Conservation (phyloP, 331 rosid species). For the Ulmus americana region DNA sequence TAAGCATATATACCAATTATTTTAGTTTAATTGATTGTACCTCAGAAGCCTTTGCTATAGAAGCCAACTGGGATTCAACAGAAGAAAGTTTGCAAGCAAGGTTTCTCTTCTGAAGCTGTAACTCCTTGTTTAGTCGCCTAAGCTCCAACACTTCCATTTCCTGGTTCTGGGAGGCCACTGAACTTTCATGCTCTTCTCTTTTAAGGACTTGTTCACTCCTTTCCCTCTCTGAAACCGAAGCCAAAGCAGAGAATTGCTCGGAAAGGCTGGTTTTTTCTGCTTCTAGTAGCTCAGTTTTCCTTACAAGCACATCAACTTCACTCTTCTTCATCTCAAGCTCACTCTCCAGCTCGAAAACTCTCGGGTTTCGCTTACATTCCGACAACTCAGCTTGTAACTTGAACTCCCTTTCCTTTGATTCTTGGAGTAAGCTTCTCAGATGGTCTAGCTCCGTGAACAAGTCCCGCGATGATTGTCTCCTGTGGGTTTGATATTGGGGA, state of each 20-base stretch:
- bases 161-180: conserved; percentile 28
- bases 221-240: conserved; percentile 37
- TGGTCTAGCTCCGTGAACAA: conserved; percentile 86
- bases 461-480: conserved; percentile 89
- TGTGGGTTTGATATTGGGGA: conserved; percentile 61
- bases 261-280: conserved; percentile 52
- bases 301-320: conserved; percentile 47
- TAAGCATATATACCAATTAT: no score
- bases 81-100: conserved; percentile 71
- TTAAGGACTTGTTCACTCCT: conserved; percentile 35
- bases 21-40: conserved; percentile 21
- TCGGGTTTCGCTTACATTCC: conserved; percentile 45
- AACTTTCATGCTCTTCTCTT: conserved; percentile 30
- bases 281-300: conserved; percentile 46
- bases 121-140: conserved; percentile 86
- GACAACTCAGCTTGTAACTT: conserved; percentile 78
- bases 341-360: conserved; percentile 36
- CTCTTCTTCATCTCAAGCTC: conserved; percentile 37
- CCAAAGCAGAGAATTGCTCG: conserved; percentile 41
- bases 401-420: conserved; percentile 73
- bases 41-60: conserved; percentile 58
- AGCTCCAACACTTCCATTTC: conserved; percentile 87
- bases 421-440: conserved; percentile 63
- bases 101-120: conserved; percentile 86
- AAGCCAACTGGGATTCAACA: conserved; percentile 55